Base-by-base conservation (phyloP, 2,329 filamentous ascomycete species). In the Oidium heveae region DNA sequence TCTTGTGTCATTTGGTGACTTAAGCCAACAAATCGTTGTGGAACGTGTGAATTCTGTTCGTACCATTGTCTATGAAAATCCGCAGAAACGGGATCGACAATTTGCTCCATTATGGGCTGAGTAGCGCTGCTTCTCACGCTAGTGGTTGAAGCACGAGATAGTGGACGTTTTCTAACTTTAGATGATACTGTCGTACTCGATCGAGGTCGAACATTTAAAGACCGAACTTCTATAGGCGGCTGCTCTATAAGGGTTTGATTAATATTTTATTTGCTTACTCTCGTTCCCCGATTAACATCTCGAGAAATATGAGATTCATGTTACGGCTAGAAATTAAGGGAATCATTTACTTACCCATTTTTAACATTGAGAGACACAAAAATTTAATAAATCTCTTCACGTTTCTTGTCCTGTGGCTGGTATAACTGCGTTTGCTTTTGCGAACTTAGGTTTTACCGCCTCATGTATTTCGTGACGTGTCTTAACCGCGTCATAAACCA, bases 1-100 rank as follows among this genome's bases (percentile, higher is more conserved):
- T 80, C 77, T 24, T 74, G 67, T 2, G 74, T 71, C 68, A 80
- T 71, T 54, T 64, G 61, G 43, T 65, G 60, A 41, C 58, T 58
- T 33, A 62, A 59, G 41, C 52, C 57, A 32, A 56, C 60, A 34
- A 64, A 64, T 55, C 61, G 59, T 46, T 64, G 62, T 54, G 63
- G 61, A 43, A 58, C 54, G 37, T 63, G 62, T 12, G 59, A 43
- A 56, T 61, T 61, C 13, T 60, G 58, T 33, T 65, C 61, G 58
- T 63, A 65, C 63, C 64, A 66, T 57, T 66, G 62, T 52, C 62
- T 63, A 6, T 61, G 61, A 51, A 61, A 62, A 28, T 63, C 61
- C 15, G 56, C 51, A 13, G 59, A 54, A 36, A 56, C 56, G 39
- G 62, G 59, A 22, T 57, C 55, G n/a, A 60, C 55, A 49, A 66